Evolutionary conservation across 108 stramenopile species (phyloP).

Genomic region (Bacterosira constricta): DNA sequence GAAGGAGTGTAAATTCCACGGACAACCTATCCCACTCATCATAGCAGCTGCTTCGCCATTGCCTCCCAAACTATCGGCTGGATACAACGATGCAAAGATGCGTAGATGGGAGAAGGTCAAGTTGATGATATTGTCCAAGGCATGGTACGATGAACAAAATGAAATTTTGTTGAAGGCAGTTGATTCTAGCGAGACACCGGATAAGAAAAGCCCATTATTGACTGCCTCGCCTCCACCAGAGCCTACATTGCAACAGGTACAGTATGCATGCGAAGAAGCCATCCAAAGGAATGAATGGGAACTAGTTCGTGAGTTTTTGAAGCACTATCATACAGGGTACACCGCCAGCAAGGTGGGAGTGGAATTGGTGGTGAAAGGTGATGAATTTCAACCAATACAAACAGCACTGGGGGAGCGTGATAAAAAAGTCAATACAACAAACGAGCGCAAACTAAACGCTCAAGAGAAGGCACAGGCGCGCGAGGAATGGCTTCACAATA

Average conservation of each 20-base stretch:
- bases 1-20: conserved; percentile 15
- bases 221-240: background rate
- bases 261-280: conserved; percentile 23
- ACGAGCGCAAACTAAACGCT: background rate
- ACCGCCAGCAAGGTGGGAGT: no score
- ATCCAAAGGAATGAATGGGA: conserved; percentile 32
- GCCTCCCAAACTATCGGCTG: conserved; percentile 4
- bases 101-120: conserved; percentile 39
- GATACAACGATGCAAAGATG: background rate
- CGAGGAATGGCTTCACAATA: conserved; percentile 21
- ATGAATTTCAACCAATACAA: background rate
- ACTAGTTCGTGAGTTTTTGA: conserved; percentile 10
- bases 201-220: no score
- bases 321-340: background rate
- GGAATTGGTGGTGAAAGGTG: no score
- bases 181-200: background rate
- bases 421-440: background rate
- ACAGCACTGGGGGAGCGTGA: background rate
- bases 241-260: conserved; percentile 22
- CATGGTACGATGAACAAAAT: background rate
- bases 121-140: conserved; percentile 3
- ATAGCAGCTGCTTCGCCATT: conserved; percentile 35
- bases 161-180: background rate
- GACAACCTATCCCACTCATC: conserved; percentile 14
- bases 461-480: background rate